Base-by-base conservation (phyloP, 164 flowering plant species). In the Umbilicus rupestris region DNA sequence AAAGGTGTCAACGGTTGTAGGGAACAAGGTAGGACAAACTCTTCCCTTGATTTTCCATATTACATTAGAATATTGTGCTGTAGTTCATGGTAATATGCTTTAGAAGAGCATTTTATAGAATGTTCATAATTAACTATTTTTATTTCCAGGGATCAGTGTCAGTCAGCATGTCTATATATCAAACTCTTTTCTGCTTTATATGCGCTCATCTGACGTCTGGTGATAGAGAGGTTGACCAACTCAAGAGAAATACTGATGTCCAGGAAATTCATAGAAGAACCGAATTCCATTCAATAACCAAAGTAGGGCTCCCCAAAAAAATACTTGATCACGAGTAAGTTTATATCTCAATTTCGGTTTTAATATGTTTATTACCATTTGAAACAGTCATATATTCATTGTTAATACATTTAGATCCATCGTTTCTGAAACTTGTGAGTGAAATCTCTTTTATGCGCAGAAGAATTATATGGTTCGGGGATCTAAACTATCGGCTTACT, bases 151-250 rank as follows among this genome's bases (percentile, higher is more conserved):
- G 98, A 73, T 82, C 98, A 58, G 63, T 94, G 76, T 86, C 98
- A 14, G 95, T 90, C 72, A 90, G 97, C 82, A 87, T 94, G 98
- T 90, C 97, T 33, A 79, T 94, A 73, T 80, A 90, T 82, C 98
- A 94, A 80, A 94, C 98, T 2, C 81, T 77, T 33, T 90, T 90
- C 70, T 94, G 98, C 78, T 94, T 94, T 70, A 70, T 90, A 68
- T 94, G 97, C 75, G 78, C 89, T 70, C 98, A 94, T 80, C 92
- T 90, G 60, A 86, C 98, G 59, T 72, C 98, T 42, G 98, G 98
- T 64, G 98, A 89, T 69, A 94, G 82, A 55, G 90, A 89, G 26
- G 87, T 81, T 41, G 97, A 94, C 73, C 84, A 80, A 76, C 67
- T 77, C 47, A 84, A 84, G 76, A 82, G 98, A 78, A 90, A 90